Percentiles rank a stretch among this genome's conserved stretches.
Evolutionary conservation across 75 land plant species (phyloP).

Genomic region (Cryptomeria japonica): DNA sequence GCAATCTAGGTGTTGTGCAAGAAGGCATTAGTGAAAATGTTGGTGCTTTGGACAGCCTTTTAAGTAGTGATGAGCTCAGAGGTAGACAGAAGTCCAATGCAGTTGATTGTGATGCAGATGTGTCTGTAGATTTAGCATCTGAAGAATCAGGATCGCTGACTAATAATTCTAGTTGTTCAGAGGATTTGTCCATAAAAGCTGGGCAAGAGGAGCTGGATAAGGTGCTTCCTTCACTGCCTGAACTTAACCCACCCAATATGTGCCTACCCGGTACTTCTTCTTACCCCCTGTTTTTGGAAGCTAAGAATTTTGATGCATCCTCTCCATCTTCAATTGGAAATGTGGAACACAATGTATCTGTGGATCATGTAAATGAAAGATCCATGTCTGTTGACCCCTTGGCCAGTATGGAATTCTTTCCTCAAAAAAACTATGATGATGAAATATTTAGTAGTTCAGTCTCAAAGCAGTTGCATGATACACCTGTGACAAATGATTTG

Average conservation of each 20-base stretch:
- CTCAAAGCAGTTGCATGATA: slow-evolving; percentile 3
- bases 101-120: background rate
- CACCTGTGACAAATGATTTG: background rate
- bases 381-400: background rate
- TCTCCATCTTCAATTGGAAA: slow-evolving; percentile 1
- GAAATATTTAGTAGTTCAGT: background rate
- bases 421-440: background rate
- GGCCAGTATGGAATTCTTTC: background rate
- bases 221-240: background rate
- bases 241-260: background rate
- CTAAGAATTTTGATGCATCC: background rate
- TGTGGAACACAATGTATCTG: background rate
- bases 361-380: background rate
- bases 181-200: background rate
- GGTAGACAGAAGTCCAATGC: background rate
- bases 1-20: background rate
- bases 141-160: slow-evolving; percentile 1
- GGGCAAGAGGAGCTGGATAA: background rate
- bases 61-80: background rate
- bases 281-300: background rate
- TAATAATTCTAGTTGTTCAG: slow-evolving; percentile 9
- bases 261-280: slow-evolving; percentile 4
- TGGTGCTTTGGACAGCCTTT: background rate
- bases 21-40: slow-evolving; percentile 1
- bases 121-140: background rate